phyloP scores from a whole-genome alignment of 129 eudicot species.

The Logfia minima region DNA sequence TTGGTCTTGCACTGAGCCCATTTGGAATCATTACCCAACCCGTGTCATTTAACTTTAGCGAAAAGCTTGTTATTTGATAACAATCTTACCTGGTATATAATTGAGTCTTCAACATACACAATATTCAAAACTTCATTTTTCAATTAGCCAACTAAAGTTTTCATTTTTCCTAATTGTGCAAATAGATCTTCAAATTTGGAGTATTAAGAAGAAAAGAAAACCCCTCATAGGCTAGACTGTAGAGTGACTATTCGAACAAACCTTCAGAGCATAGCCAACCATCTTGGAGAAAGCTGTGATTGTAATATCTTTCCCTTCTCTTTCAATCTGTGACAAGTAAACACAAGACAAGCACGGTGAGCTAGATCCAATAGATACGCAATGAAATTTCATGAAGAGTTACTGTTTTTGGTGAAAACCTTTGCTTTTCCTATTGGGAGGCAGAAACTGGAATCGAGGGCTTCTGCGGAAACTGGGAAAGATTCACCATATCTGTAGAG shows the following conservation, averaged over 20 bases:
- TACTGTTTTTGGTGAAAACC: slow-evolving; percentile 30
- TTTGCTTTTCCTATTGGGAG: slow-evolving; percentile 77
- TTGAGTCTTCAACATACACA: background rate
- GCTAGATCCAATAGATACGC: slow-evolving; percentile 17
- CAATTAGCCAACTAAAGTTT: background rate
- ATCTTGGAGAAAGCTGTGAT: slow-evolving; percentile 82
- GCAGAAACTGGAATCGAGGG: slow-evolving; percentile 58
- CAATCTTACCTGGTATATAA: background rate
- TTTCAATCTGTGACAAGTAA: slow-evolving; percentile 53
- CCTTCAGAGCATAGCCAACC: slow-evolving; percentile 88
- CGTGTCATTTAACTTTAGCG: too few relatives aligned
- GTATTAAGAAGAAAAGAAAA: background rate
- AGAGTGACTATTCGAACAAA: slow-evolving; percentile 17
- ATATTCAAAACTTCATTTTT: background rate
- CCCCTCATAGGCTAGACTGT: background rate
- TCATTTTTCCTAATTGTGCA: background rate
- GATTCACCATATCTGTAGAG: slow-evolving; percentile 61
- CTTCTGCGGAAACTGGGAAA: slow-evolving; percentile 63
- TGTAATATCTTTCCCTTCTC: slow-evolving; percentile 70
- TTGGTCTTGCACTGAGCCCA: background rate
- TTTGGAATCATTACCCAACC: background rate
- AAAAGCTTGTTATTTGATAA: background rate
- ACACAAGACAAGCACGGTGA: background rate
- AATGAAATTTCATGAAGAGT: background rate
- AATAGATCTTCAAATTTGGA: background rate